Evolutionary conservation across 2,329 filamentous ascomycete species (phyloP).

Genomic region (Cryphonectria carpinicola): DNA sequence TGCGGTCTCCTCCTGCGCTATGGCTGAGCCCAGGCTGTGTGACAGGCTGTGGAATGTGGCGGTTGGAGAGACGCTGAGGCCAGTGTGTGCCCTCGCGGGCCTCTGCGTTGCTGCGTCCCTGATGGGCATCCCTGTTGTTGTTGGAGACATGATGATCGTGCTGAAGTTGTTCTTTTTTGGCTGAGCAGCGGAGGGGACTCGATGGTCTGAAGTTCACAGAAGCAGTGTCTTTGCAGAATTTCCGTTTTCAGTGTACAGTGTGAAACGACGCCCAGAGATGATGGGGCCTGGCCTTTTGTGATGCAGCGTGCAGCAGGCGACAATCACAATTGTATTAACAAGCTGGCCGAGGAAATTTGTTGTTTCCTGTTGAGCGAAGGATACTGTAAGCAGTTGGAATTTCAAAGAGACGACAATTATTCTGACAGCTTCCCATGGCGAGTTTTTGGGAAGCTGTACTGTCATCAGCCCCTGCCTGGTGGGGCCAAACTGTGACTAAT

Average conservation of each 20-base stretch:
- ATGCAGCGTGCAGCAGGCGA: not conserved
- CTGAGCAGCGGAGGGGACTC: not conserved
- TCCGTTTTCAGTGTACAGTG: constrained; percentile 3
- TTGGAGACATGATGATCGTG: constrained; percentile 24
- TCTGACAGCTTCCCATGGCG: constrained; percentile 4
- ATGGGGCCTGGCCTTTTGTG: not conserved
- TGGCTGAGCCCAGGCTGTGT: constrained; percentile 45
- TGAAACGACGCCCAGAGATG: not conserved
- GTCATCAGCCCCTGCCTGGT: constrained; percentile 11
- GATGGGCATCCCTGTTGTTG: constrained; percentile 26
- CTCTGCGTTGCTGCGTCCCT: constrained; percentile 29
- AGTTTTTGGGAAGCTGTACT: constrained; percentile 9
- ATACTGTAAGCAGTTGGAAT: not conserved
- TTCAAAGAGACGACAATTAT: not conserved
- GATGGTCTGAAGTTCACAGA: not conserved
- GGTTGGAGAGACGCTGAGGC: constrained; percentile 72
- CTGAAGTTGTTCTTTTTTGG: not conserved
- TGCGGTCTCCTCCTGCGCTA: constrained; percentile 16
- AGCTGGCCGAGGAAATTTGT: not conserved
- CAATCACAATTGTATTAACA: not conserved
- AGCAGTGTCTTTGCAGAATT: not conserved
- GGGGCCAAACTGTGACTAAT: constrained; percentile 15
- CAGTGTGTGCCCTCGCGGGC: constrained; percentile 53
- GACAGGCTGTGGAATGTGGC: constrained; percentile 70
- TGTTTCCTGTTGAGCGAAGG: not conserved